These are phyloP conservation scores for Pythium apleroticum DNA, from an alignment of 352 stramenopile genomes.

Conservation along the genomic window DNA sequence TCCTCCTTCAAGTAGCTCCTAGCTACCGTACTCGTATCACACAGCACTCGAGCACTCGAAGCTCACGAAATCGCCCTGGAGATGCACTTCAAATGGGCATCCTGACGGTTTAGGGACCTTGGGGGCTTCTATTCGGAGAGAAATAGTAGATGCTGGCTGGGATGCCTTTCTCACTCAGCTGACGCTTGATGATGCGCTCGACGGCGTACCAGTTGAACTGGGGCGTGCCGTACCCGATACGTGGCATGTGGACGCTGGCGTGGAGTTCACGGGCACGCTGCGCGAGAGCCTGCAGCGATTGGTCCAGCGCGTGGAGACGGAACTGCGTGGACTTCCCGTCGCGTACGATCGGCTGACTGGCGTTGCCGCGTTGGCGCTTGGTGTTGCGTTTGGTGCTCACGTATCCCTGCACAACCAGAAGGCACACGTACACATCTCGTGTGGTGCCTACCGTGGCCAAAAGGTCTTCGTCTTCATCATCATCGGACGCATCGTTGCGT, in stretches of 20 bases:
- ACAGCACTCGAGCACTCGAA: too few relatives aligned
- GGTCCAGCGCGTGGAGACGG: conserved; percentile 62
- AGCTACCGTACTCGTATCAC: too few relatives aligned
- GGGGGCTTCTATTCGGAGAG: conserved; percentile 19
- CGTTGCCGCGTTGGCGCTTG: conserved; percentile 33
- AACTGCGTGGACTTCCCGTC: conserved; percentile 65
- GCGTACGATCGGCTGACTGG: conserved; percentile 33
- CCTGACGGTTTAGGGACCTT: conserved; percentile 7
- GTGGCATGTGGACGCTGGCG: conserved; percentile 71
- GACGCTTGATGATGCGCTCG: conserved; percentile 66
- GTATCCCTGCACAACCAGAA: conserved; percentile 74
- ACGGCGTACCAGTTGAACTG: conserved; percentile 85
- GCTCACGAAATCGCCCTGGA: too few relatives aligned
- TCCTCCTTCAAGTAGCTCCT: too few relatives aligned
- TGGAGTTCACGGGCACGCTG: conserved; percentile 32
- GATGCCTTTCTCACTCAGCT: conserved; percentile 53
- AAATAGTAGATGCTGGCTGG: conserved; percentile 76
- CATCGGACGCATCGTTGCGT: not conserved
- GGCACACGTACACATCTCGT: conserved; percentile 50
- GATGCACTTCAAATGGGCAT: too few relatives aligned
- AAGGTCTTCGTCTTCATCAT: conserved; percentile 5
- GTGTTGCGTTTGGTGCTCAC: conserved; percentile 26
- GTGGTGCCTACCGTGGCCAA: not conserved
- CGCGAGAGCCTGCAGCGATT: conserved; percentile 42
- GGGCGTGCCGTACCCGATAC: conserved; percentile 74